Percentiles rank a stretch among this genome's conserved stretches.
Conservation (phyloP, 805 yeast genomes). For the Hanseniaspora clermontiae region DNA sequence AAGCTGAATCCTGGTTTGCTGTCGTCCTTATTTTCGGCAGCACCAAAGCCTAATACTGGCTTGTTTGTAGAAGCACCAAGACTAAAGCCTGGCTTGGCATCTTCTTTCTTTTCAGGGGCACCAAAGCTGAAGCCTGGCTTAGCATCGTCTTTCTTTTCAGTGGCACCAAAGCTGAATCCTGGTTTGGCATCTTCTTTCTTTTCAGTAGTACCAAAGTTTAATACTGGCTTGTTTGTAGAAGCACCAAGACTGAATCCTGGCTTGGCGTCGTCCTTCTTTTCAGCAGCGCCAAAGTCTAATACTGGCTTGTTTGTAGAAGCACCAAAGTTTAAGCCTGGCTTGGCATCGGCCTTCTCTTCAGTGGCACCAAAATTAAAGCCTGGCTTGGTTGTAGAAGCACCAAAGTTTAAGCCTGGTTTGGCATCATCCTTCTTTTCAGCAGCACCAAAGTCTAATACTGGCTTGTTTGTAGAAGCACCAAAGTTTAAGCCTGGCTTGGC, state of each 20-base stretch:
- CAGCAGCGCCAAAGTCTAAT: constrained; percentile 1
- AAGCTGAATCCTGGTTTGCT: constrained; percentile 14
- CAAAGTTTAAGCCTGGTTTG: neutral
- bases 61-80: neutral
- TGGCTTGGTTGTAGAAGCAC: constrained; percentile 14
- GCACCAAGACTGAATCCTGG: constrained; percentile 14
- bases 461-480: constrained; percentile 2
- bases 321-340: neutral
- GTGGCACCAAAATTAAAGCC: constrained; percentile 17
- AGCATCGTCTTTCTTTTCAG: constrained; percentile 1
- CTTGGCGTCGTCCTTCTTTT: constrained; percentile 12
- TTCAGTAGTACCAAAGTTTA: constrained; percentile 14
- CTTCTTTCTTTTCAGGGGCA: constrained; percentile 8
- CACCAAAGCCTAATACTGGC: constrained; percentile 17
- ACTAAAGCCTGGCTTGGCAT: constrained; percentile 15
- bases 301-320: constrained; percentile 4
- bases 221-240: too few relatives aligned
- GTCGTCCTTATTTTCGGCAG: constrained; percentile 3
- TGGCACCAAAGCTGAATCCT: constrained; percentile 14
- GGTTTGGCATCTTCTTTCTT: constrained; percentile 13
- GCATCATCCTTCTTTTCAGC: neutral
- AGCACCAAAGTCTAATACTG: neutral
- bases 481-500: constrained; percentile 15
- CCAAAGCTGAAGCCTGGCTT: constrained; percentile 14
- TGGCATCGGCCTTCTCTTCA: constrained; percentile 15